These are phyloP conservation scores for Conringia planisiliqua DNA, from an alignment of 345 rosid genomes.

Conservation along the genomic window DNA sequence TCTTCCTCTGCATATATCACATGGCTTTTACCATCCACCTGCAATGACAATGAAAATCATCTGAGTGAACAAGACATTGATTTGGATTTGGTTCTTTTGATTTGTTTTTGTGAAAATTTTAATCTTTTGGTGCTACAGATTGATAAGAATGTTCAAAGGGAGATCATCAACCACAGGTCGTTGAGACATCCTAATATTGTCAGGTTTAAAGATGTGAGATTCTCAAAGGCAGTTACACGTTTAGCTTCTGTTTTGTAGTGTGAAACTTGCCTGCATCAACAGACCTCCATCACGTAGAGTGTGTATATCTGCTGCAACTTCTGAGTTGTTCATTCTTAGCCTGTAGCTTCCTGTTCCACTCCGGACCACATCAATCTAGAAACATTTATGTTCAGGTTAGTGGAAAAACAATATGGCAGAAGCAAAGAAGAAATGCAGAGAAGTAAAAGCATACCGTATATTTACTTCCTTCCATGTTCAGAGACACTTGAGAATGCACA, in stretches of 20 bases:
- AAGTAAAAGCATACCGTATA: slow-evolving; percentile 53
- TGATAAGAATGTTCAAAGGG: slow-evolving; percentile 70
- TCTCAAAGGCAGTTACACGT: not conserved
- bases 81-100: not conserved
- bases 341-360: slow-evolving; percentile 90
- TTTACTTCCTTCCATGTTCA: slow-evolving; percentile 97
- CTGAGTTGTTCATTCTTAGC: slow-evolving; percentile 78
- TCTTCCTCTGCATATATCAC: slow-evolving; percentile 99
- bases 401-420: not conserved
- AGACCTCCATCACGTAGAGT: slow-evolving; percentile 96
- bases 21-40: slow-evolving; percentile 98
- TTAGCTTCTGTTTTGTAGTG: not conserved
- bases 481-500: slow-evolving; percentile 85
- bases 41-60: slow-evolving; percentile 19
- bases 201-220: slow-evolving; percentile 53
- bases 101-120: not conserved
- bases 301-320: slow-evolving; percentile 91
- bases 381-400: slow-evolving; percentile 11
- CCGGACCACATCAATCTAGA: slow-evolving; percentile 84
- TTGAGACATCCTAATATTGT: slow-evolving; percentile 62
- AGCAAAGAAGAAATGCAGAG: not conserved
- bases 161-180: slow-evolving; percentile 67
- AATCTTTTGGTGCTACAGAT: slow-evolving; percentile 38
- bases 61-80: not conserved
- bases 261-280: slow-evolving; percentile 85